Base-by-base conservation (phyloP, 768 basidiomycete genomes). In the Podaxis carcinomalis region DNA sequence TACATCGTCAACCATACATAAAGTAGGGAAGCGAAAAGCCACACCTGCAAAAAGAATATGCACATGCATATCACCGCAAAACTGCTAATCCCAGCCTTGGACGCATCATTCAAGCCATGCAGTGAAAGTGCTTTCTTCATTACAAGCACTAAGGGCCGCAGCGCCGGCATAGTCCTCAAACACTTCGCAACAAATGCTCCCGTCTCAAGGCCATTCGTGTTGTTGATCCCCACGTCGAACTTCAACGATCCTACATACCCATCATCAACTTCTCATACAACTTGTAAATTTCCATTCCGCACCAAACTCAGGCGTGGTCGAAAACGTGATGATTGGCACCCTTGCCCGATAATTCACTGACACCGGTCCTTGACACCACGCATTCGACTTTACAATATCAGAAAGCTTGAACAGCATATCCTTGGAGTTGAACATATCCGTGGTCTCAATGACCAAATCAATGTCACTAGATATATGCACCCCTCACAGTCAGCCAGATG, bases 191-290 rank as follows among this genome's bases (percentile, higher is more conserved):
- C 79, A 37, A 85, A 70, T 1, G 75, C 73, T 0, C 83, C 76
- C 0, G 83, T 84, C 13, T 73, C 74, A 25, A 84, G 67, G 1
- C 88, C 89, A 62, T 83, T 82, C 2, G 72, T 70, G 67, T 85
- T 81, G 67, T 89, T 88, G 63, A 91, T 75, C 37, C 83, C 84
- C 42, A 91, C 81, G 67, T 92, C 89, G 47, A 89, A 80, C 28
- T 78, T 78, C 53, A 88, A 73, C 1, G 80, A 77, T 14, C 85
- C 86, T 87, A 63, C n/a, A 28, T 2, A 10, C 27, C 10, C 21
- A 13, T 52, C 37, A 32, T 55, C 27, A 53, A 32, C 5, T 19
- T 37, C 11, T 19, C 50, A 44, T 23, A 52, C 14, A 52, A 21
- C 7, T 44, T 44, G 6, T 44, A 1, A 44, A 44, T 19, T 44